Base-by-base conservation (phyloP, 306 rosid genomes). In the Glycine latifolia region DNA sequence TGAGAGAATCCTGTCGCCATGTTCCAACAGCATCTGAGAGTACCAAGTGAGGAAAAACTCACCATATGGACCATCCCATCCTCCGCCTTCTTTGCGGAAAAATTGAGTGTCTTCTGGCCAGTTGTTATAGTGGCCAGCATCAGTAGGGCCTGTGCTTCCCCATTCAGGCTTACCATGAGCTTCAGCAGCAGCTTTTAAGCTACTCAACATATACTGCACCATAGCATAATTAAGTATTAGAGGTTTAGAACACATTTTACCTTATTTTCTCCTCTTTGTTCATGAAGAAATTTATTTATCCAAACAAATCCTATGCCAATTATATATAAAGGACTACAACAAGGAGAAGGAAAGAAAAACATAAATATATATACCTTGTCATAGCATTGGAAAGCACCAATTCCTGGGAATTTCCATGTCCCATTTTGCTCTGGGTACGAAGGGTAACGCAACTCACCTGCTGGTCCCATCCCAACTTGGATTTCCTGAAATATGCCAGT, bases 381-480 rank as follows among this genome's bases (percentile, higher is more conserved):
- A 89, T 55, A 96, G 67, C 97, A 96, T 84, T 96, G 99, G 80
- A 96, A 96, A 79, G 96, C 97, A 59, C 99, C 99, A 73, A 95
- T 95, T 66, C 99, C 99, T 1, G 99, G 99, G 80, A 93, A 96
- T 14, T 50, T 81, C 99, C 99, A 96, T 44, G 87, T 91, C n/a
- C 97, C 99, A 67, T 93, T 73, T 82, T 88, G 90, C 87, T 96
- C 98, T 3, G 99, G 99, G 84, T 96, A 96, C 4, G 99, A 93
- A 49, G 99, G 99, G 53, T 96, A 96, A 33, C 99, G 97, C 17
- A 96, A 88, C 84, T 96, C 99, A 54, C 99, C 99, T 0, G 98
- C 98, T n/a, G 99, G 99, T 65, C 99, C 99, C 99, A 96, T 96
- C 11, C 99, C 99, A 67, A 91, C 98, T 93, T 96, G 99, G 52